phyloP scores from a whole-genome alignment of 1,284 basidiomycete species.

The Apiotrichum laibachii region DNA sequence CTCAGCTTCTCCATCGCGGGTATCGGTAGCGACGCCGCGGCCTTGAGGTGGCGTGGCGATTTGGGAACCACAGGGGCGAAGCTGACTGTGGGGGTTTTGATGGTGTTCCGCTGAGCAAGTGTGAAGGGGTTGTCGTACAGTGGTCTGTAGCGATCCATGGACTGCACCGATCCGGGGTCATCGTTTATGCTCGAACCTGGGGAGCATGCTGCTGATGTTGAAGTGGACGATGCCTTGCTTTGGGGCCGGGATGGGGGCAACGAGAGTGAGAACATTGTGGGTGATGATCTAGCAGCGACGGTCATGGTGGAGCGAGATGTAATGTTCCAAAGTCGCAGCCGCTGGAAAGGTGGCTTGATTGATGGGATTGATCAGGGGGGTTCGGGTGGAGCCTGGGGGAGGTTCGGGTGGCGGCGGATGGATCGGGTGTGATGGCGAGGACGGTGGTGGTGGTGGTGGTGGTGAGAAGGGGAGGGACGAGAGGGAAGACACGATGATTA shows the following conservation, averaged over 20 bases:
- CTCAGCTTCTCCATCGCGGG: neutral
- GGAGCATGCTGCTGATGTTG: constrained; percentile 30
- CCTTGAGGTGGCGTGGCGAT: neutral
- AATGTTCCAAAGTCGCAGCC: neutral
- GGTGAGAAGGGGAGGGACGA: too few species aligned
- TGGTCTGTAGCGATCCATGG: constrained; percentile 33
- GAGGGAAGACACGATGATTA: too few species aligned
- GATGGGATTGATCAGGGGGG: neutral
- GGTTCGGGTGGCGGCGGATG: too few species aligned
- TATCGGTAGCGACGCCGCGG: neutral
- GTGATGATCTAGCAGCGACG: neutral
- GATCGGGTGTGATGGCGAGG: too few species aligned
- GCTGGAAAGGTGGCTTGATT: too few species aligned
- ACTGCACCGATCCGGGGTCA: constrained; percentile 29
- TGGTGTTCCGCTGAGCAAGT: neutral
- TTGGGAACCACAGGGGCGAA: neutral
- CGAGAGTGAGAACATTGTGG: neutral
- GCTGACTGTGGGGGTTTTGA: neutral
- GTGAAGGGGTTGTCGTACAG: constrained; percentile 23
- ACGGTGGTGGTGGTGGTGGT: too few species aligned
- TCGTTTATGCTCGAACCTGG: constrained; percentile 33
- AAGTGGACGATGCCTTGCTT: neutral
- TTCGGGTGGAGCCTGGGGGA: neutral
- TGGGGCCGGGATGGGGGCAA: neutral
- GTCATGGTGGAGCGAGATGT: neutral